Conservation (phyloP, 78 protist species). For the Protostelium mycophagum region DNA sequence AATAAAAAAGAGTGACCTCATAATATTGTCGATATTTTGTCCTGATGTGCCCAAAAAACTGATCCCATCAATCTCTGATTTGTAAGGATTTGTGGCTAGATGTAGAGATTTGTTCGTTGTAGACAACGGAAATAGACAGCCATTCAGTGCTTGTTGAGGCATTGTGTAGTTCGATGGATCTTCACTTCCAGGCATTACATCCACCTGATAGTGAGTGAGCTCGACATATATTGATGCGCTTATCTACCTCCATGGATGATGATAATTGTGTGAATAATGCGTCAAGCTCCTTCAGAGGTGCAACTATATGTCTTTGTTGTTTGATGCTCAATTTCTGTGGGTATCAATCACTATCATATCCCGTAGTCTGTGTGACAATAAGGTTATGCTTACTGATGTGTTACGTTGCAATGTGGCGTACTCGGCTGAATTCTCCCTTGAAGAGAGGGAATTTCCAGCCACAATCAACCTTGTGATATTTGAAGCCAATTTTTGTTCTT, state of each 20-base stretch:
- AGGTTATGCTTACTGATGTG: no score
- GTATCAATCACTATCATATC: no score
- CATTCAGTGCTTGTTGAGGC: constrained; percentile 50
- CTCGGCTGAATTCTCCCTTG: constrained; percentile 21
- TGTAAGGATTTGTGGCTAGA: constrained; percentile 38
- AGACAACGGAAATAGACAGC: constrained; percentile 35
- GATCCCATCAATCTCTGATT: constrained; percentile 29
- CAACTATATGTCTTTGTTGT: background rate
- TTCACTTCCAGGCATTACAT: constrained; percentile 38
- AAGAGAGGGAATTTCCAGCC: constrained; percentile 39
- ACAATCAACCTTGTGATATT: constrained; percentile 22
- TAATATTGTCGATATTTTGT: constrained; percentile 51
- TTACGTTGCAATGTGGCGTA: background rate
- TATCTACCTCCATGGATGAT: background rate
- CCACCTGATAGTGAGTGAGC: background rate
- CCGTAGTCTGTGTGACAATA: no score
- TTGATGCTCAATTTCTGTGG: background rate
- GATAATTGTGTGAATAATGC: background rate
- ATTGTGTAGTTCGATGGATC: constrained; percentile 44
- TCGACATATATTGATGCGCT: background rate
- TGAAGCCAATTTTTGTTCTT: constrained; percentile 14
- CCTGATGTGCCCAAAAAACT: constrained; percentile 48
- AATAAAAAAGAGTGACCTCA: no score
- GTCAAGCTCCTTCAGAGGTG: background rate
- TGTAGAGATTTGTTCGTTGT: constrained; percentile 27